Conservation (phyloP, 495 filamentous ascomycete genomes). For the Xylaria longipes region DNA sequence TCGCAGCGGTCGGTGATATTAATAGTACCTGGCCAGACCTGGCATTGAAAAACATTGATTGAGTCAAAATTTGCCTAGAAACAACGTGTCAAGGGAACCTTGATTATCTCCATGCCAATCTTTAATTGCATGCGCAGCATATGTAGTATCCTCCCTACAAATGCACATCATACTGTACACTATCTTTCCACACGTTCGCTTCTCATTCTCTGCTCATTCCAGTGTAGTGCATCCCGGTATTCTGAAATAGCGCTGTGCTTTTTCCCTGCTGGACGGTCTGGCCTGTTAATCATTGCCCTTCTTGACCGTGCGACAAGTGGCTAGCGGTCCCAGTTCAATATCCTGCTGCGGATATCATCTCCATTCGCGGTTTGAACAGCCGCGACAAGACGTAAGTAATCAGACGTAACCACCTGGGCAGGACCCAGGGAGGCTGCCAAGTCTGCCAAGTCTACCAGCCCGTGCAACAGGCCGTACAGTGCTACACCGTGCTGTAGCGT, state of each 20-base stretch:
- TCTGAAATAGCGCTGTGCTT: neutral
- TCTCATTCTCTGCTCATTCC: neutral
- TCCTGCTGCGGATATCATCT: neutral
- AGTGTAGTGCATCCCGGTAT: neutral
- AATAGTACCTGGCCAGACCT: neutral
- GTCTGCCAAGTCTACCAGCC: neutral
- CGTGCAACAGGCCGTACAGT: slow-evolving; percentile 2
- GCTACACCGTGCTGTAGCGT: slow-evolving; percentile 2
- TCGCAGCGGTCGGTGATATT: neutral
- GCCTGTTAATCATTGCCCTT: neutral
- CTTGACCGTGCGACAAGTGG: neutral
- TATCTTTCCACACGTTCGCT: neutral
- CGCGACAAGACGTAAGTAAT: neutral
- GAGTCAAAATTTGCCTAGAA: neutral
- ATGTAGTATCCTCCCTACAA: neutral
- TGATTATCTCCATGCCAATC: neutral
- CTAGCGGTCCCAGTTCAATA: neutral
- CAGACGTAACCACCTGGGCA: neutral
- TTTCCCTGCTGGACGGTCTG: neutral
- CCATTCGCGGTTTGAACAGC: no score
- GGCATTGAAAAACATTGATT: slow-evolving; percentile 13
- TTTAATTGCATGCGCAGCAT: neutral
- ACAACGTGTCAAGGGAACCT: neutral
- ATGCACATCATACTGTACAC: neutral
- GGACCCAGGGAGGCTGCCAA: neutral